These are phyloP conservation scores for Podaxis pistillaris DNA, from an alignment of 768 basidiomycete species.

Conservation along the genomic window DNA sequence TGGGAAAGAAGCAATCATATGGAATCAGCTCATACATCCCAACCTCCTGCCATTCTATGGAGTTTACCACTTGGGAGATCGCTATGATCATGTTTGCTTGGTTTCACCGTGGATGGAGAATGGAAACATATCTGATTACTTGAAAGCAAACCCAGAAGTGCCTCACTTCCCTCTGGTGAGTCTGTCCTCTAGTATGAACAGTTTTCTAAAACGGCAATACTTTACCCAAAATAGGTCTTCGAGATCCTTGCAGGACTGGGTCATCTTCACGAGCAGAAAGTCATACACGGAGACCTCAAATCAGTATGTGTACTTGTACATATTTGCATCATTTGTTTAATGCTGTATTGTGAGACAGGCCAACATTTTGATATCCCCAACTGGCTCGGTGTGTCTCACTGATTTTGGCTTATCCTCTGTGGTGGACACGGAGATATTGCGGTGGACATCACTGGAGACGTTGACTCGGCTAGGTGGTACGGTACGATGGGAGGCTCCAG, in stretches of 20 bases:
- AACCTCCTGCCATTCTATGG: conserved; percentile 16
- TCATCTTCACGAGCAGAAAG: conserved; percentile 15
- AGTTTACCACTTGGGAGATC: neutral
- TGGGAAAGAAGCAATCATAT: conserved; percentile 8
- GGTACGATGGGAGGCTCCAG: conserved; percentile 24
- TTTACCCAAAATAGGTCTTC: neutral
- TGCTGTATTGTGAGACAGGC: conserved; percentile 11
- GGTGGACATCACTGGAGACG: conserved; percentile 18
- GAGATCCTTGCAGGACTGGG: conserved; percentile 16
- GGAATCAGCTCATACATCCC: conserved; percentile 7
- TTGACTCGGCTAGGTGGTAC: conserved; percentile 18
- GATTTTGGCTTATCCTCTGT: conserved; percentile 25
- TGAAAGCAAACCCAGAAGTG: conserved; percentile 1
- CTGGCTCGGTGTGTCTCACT: conserved; percentile 20
- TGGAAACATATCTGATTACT: conserved; percentile 8
- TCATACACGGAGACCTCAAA: conserved; percentile 25
- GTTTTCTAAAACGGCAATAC: neutral
- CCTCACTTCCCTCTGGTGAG: conserved; percentile 5
- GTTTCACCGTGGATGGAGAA: conserved; percentile 15
- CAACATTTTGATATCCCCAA: conserved; percentile 24
- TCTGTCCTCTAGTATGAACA: neutral
- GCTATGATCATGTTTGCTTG: neutral
- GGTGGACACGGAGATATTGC: conserved; percentile 16
- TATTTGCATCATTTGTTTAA: neutral
- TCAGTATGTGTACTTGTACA: conserved; percentile 12